These are phyloP conservation scores for Butyriboletus appendiculatus DNA, from an alignment of 1,284 basidiomycete genomes.

Conservation along the genomic window DNA sequence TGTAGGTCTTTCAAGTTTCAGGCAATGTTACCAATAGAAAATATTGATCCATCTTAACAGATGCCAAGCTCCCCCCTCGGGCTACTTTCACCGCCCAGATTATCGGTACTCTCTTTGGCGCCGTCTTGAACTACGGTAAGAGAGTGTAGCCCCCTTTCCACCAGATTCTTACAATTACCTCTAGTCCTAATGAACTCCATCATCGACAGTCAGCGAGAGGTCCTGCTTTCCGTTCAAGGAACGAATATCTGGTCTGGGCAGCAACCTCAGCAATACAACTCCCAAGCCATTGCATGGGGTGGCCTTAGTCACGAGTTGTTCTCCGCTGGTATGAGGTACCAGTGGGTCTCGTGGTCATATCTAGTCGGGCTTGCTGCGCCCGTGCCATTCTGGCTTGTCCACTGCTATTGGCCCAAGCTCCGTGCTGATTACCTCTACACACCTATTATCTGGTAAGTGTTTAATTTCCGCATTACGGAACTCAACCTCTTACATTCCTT, in stretches of 20 bases:
- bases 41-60: constrained; percentile 15
- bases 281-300: constrained; percentile 66
- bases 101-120: constrained; percentile 46
- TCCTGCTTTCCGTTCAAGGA: constrained; percentile 48
- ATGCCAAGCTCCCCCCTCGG: constrained; percentile 68
- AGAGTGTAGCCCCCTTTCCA: background rate
- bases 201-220: constrained; percentile 50
- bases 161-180: background rate
- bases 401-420: constrained; percentile 45
- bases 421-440: constrained; percentile 46
- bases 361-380: constrained; percentile 58
- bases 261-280: constrained; percentile 60
- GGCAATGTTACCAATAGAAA: constrained; percentile 1
- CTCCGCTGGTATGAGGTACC: constrained; percentile 52
- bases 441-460: constrained; percentile 43
- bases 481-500: background rate
- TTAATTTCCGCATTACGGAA: background rate
- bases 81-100: constrained; percentile 66
- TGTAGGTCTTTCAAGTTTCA: constrained; percentile 32
- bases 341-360: constrained; percentile 57
- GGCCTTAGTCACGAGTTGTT: constrained; percentile 61
- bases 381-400: constrained; percentile 55
- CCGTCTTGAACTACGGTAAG: constrained; percentile 54
- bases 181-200: constrained; percentile 58
- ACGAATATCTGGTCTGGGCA: constrained; percentile 66